Conservation (phyloP, 805 yeast species). For the Yamadazyma insecticola region DNA sequence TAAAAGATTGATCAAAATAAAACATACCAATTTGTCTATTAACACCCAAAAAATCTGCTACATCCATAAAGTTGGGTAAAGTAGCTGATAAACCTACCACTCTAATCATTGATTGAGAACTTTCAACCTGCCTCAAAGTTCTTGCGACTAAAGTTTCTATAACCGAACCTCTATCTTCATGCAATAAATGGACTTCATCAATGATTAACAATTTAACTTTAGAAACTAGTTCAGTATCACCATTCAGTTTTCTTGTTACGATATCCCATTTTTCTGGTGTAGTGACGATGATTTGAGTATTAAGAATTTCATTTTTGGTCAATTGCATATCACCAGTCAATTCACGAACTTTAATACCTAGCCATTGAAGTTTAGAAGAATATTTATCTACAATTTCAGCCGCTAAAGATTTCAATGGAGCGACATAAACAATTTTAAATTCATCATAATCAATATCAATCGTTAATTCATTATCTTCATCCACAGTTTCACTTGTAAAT, state of each 20-base stretch:
- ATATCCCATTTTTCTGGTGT: slow-evolving; percentile 99
- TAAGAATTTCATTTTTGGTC: slow-evolving; percentile 68
- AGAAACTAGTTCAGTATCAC: slow-evolving; percentile 78
- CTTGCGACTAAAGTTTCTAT: slow-evolving; percentile 93
- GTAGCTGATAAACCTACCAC: slow-evolving; percentile 95
- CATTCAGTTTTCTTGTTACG: slow-evolving; percentile 87
- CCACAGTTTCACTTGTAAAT: slow-evolving; percentile 51
- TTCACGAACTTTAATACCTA: slow-evolving; percentile 84
- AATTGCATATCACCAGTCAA: slow-evolving; percentile 86
- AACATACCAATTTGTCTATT: slow-evolving; percentile 89
- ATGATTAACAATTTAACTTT: slow-evolving; percentile 84
- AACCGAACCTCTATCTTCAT: slow-evolving; percentile 97
- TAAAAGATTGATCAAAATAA: slow-evolving; percentile 85
- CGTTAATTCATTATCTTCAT: slow-evolving; percentile 39
- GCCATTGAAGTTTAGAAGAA: slow-evolving; percentile 70
- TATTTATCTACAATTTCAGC: slow-evolving; percentile 95
- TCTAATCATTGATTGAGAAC: slow-evolving; percentile 88
- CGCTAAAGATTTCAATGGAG: slow-evolving; percentile 93
- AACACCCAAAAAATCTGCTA: slow-evolving; percentile 91
- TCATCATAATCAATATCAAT: slow-evolving; percentile 72
- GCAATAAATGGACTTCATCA: slow-evolving; percentile 94
- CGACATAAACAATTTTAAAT: slow-evolving; percentile 86
- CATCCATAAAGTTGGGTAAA: slow-evolving; percentile 85
- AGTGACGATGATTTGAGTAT: slow-evolving; percentile 80
- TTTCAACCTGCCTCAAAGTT: slow-evolving; percentile 90